phyloP scores from a whole-genome alignment of 345 rosid genomes.

The Eucalyptus marginata region DNA sequence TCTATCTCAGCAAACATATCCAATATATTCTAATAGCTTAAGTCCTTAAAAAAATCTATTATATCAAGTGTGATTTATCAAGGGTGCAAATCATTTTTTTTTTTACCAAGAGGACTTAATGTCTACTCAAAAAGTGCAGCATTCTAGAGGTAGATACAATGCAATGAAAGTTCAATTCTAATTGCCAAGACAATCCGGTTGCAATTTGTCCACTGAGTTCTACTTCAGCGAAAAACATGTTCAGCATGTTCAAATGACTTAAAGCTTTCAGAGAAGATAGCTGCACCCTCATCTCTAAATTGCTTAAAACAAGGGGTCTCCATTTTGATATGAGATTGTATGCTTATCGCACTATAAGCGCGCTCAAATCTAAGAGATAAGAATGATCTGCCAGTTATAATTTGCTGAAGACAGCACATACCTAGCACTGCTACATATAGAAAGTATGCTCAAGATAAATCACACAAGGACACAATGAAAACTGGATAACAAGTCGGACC shows the following conservation, averaged over 20 bases:
- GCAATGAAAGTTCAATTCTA: neutral
- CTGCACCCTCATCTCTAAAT: neutral
- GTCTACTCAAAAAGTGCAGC: neutral
- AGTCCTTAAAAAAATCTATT: no score
- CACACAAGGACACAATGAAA: neutral
- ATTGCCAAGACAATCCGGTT: neutral
- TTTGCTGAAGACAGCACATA: neutral
- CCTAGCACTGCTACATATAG: neutral
- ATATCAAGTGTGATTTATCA: neutral
- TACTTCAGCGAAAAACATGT: neutral
- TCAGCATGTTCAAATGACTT: neutral
- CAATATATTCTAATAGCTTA: neutral
- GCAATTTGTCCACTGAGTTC: neutral
- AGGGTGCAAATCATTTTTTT: neutral
- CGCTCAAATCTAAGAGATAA: neutral
- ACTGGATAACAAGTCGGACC: neutral
- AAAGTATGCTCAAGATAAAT: neutral
- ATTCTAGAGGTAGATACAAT: neutral
- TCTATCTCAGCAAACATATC: neutral
- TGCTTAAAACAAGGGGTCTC: neutral
- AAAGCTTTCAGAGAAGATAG: neutral
- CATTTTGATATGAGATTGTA: neutral
- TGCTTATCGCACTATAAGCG: neutral
- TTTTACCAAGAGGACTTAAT: neutral
- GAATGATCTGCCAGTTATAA: neutral